Evolutionary conservation across 2,329 filamentous ascomycete species (phyloP).

Genomic region (Diaporthe nobilis): DNA sequence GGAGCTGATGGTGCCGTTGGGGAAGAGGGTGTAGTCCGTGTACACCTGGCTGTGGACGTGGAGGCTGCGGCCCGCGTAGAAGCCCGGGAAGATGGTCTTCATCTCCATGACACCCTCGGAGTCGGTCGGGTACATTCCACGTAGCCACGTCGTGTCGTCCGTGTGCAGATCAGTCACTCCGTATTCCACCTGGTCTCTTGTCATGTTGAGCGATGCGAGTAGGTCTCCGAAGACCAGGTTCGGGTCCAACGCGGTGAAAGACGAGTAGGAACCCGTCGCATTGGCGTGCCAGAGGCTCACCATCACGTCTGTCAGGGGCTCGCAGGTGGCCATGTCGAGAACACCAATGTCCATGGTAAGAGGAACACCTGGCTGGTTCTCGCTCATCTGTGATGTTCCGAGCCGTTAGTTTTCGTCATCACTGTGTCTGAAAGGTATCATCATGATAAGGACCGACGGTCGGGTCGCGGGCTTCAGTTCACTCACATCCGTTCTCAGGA

Average conservation of each 20-base stretch:
- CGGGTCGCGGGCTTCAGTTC: no score
- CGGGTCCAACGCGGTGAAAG: conserved; percentile 49
- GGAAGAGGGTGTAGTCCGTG: conserved; percentile 43
- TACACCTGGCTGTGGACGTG: conserved; percentile 47
- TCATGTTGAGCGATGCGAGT: conserved; percentile 49
- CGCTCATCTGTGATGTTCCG: conserved; percentile 8
- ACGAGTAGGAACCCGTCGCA: conserved; percentile 48
- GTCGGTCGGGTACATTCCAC: conserved; percentile 50
- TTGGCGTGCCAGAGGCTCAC: conserved; percentile 39
- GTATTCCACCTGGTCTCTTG: conserved; percentile 34
- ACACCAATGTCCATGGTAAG: conserved; percentile 34
- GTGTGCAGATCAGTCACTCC: conserved; percentile 47
- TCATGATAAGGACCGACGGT: no score
- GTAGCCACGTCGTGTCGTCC: conserved; percentile 49
- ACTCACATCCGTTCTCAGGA: conserved; percentile 41
- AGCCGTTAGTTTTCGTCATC: neutral
- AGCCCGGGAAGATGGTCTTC: conserved; percentile 47
- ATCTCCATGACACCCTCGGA: conserved; percentile 48
- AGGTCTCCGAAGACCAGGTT: conserved; percentile 50
- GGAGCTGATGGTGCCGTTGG: conserved; percentile 42
- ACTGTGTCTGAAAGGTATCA: no score
- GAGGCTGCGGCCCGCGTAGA: conserved; percentile 46
- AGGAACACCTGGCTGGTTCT: conserved; percentile 34
- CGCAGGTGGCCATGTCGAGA: conserved; percentile 37
- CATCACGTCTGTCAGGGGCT: conserved; percentile 33